Evolutionary conservation across 331 rosid genomes (phyloP).

Genomic region (Stylosanthes scabra): DNA sequence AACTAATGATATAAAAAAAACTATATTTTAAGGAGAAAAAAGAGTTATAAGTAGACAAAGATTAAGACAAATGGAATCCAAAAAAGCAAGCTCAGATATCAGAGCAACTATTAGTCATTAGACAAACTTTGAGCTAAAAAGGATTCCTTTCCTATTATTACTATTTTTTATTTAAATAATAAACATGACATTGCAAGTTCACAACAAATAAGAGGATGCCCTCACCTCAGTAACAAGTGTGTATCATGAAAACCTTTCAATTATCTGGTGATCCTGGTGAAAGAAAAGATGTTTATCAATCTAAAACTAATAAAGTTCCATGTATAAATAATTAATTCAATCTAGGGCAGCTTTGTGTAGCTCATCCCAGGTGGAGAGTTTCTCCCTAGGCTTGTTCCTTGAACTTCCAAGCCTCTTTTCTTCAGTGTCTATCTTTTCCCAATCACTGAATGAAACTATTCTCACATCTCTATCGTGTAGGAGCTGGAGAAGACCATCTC

Average conservation of each 20-base stretch:
- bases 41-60: no score
- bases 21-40: no score
- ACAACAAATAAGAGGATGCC: constrained; percentile 10
- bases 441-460: constrained; percentile 63
- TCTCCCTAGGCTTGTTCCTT: constrained; percentile 76
- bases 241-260: constrained; percentile 21
- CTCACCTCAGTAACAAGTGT: constrained; percentile 11
- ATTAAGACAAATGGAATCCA: no score
- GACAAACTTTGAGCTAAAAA: no score
- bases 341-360: constrained; percentile 52
- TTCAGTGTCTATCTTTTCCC: constrained; percentile 85
- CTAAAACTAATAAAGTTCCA: constrained; percentile 32
- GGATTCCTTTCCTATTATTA: no score
- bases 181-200: neutral
- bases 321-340: constrained; percentile 35
- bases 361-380: constrained; percentile 71
- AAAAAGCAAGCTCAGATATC: no score
- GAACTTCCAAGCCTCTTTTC: constrained; percentile 74
- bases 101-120: no score
- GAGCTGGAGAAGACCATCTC: constrained; percentile 75
- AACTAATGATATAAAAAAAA: no score
- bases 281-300: constrained; percentile 22
- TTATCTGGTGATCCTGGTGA: constrained; percentile 9
- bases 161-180: neutral
- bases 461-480: constrained; percentile 60